A percentile compares a stretch with the other conserved stretches of the same genome.
These are phyloP conservation scores for Chrysanthemum makinoi DNA, from an alignment of 129 eudicot species.

Conservation along the genomic window DNA sequence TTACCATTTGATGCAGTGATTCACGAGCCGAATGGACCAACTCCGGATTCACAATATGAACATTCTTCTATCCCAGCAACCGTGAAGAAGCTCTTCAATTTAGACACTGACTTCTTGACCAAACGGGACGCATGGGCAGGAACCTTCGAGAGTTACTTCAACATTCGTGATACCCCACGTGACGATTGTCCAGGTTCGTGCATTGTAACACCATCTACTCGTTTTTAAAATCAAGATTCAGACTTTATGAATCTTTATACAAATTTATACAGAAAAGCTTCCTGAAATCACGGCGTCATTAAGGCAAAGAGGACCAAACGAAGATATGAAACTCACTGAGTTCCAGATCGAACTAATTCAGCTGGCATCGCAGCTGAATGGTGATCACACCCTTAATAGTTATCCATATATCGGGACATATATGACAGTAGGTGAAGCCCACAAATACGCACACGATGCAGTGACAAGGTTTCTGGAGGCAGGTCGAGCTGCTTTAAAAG, in stretches of 20 bases:
- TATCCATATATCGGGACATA: conserved; percentile 72
- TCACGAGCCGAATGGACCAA: conserved; percentile 79
- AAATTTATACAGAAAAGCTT: conserved; percentile 46
- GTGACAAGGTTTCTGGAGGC: conserved; percentile 82
- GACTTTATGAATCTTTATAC: not conserved
- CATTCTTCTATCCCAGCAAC: conserved; percentile 92
- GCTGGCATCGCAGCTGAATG: conserved; percentile 87
- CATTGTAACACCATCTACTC: not conserved
- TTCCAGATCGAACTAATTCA: conserved; percentile 85
- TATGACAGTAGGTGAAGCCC: conserved; percentile 76
- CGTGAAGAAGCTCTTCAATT: conserved; percentile 83
- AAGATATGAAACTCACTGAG: conserved; percentile 64
- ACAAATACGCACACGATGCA: conserved; percentile 79
- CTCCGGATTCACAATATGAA: conserved; percentile 76
- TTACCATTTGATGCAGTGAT: conserved; percentile 55
- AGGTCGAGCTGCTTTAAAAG: conserved; percentile 78
- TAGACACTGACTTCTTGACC: conserved; percentile 76
- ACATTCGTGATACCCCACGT: conserved; percentile 69
- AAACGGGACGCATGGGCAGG: conserved; percentile 97
- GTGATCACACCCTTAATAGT: conserved; percentile 70
- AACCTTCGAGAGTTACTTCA: conserved; percentile 80
- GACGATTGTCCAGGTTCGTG: conserved; percentile 91
- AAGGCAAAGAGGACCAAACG: conserved; percentile 76
- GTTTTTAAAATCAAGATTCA: not conserved
- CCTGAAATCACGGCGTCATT: conserved; percentile 61